A percentile compares a stretch with the other conserved stretches of the same genome.
These are phyloP conservation scores for Zychaea mexicana DNA, from an alignment of 371 early-diverging fungal species.

Conservation along the genomic window DNA sequence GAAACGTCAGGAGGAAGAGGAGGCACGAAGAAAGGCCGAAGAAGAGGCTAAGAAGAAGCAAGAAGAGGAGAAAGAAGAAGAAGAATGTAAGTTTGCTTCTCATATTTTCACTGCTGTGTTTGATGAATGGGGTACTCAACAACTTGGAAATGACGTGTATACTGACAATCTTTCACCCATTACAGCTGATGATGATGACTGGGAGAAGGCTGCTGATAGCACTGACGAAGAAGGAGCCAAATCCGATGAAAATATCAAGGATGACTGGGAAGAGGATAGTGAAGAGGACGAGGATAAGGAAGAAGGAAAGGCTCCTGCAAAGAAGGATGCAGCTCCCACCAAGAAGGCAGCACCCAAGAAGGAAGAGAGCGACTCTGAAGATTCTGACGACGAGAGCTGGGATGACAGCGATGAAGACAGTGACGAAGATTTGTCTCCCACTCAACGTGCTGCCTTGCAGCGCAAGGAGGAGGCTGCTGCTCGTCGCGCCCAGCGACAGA, in stretches of 20 bases:
- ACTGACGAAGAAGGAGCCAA: conserved; percentile 39
- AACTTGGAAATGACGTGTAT: neutral
- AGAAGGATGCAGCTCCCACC: conserved; percentile 27
- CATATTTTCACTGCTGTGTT: neutral
- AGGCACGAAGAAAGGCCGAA: conserved; percentile 47
- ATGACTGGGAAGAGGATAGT: conserved; percentile 70
- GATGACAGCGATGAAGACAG: conserved; percentile 37
- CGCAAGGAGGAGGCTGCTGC: conserved; percentile 84
- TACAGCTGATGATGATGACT: conserved; percentile 42
- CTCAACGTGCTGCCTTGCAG: conserved; percentile 63
- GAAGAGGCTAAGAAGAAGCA: conserved; percentile 46
- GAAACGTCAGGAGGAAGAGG: conserved; percentile 39
- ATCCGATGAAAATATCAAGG: conserved; percentile 45
- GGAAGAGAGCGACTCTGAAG: conserved; percentile 51
- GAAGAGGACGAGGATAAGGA: conserved; percentile 58
- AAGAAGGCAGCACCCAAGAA: conserved; percentile 39
- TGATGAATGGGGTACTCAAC: neutral
- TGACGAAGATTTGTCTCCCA: conserved; percentile 64
- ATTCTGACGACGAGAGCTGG: conserved; percentile 28
- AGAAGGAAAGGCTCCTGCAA: conserved; percentile 26
- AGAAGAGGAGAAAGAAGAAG: conserved; percentile 34
- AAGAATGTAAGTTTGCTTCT: conserved; percentile 30
- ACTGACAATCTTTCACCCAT: too few species aligned
- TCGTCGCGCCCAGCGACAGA: conserved; percentile 72
- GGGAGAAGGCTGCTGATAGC: conserved; percentile 54